Conservation (phyloP, 345 rosid genomes). For the Aquilaria malaccensis region DNA sequence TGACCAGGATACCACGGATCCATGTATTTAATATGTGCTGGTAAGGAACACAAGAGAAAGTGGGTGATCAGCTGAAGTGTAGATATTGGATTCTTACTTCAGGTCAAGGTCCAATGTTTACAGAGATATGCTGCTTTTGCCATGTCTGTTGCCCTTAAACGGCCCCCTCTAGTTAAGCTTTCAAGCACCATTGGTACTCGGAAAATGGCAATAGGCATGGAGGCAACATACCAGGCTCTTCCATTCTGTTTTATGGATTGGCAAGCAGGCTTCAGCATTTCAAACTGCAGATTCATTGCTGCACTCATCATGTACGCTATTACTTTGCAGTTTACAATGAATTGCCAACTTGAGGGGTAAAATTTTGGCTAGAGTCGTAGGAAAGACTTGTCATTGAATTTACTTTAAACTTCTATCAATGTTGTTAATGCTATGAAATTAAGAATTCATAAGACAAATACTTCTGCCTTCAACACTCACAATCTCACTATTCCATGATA, state of each 20-base stretch:
- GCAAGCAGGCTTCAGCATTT: conserved; percentile 5
- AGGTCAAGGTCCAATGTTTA: conserved; percentile 5
- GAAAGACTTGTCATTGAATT: not conserved
- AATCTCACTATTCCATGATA: not conserved
- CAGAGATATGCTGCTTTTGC: not conserved
- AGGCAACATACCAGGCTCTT: conserved; percentile 6
- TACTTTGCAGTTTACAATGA: not conserved
- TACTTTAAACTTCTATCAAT: not conserved
- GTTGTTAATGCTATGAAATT: not conserved
- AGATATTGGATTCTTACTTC: not conserved
- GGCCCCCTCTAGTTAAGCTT: conserved; percentile 3
- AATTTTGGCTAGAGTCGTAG: not conserved
- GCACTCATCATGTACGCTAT: conserved; percentile 8
- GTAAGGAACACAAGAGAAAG: too few species aligned
- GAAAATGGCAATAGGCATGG: not conserved
- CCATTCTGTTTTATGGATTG: not conserved
- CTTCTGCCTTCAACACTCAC: not conserved
- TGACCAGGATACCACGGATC: not conserved
- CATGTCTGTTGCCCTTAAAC: conserved; percentile 6
- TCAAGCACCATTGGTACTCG: conserved; percentile 7
- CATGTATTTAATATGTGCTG: not conserved
- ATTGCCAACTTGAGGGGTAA: not conserved
- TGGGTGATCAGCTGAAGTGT: too few species aligned
- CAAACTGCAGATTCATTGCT: conserved; percentile 2
- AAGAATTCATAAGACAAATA: not conserved